phyloP scores from a whole-genome alignment of 1,284 basidiomycete genomes.

The Heterobasidion occidentale region DNA sequence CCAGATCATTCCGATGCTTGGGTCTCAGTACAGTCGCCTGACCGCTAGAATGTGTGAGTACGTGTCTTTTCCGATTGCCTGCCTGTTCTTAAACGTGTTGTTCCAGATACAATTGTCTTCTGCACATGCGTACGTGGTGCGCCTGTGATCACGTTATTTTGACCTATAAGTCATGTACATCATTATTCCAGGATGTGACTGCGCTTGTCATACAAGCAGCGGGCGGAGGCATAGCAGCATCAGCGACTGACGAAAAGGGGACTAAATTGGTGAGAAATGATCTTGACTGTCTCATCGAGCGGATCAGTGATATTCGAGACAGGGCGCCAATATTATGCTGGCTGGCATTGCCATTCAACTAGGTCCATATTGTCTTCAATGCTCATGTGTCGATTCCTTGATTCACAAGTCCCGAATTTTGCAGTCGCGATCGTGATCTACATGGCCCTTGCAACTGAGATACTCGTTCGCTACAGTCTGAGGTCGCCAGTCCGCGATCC shows the following conservation, averaged over 20 bases:
- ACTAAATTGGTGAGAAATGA: not conserved
- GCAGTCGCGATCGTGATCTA: constrained; percentile 28
- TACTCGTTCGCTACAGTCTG: constrained; percentile 25
- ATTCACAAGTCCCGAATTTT: not conserved
- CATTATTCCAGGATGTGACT: constrained; percentile 19
- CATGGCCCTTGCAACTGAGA: constrained; percentile 27
- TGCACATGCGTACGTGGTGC: not conserved
- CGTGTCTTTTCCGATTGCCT: constrained; percentile 7
- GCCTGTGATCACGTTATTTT: not conserved
- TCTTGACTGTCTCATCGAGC: not conserved
- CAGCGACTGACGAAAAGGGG: not conserved
- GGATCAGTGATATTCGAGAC: not conserved
- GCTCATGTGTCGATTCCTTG: not conserved
- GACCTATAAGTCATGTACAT: not conserved
- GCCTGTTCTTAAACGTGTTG: not conserved
- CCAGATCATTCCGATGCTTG: constrained; percentile 29
- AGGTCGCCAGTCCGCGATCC: constrained; percentile 23
- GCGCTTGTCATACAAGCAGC: constrained; percentile 30
- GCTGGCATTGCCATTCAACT: constrained; percentile 33
- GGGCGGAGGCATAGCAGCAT: constrained; percentile 25
- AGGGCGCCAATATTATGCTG: constrained; percentile 39
- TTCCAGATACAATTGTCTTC: constrained; percentile 3
- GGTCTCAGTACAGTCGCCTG: constrained; percentile 32
- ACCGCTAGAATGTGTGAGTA: constrained; percentile 20
- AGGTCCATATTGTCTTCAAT: constrained; percentile 11